Conservation (phyloP, 2,329 filamentous ascomycete genomes). For the Fusarium beomiforme region DNA sequence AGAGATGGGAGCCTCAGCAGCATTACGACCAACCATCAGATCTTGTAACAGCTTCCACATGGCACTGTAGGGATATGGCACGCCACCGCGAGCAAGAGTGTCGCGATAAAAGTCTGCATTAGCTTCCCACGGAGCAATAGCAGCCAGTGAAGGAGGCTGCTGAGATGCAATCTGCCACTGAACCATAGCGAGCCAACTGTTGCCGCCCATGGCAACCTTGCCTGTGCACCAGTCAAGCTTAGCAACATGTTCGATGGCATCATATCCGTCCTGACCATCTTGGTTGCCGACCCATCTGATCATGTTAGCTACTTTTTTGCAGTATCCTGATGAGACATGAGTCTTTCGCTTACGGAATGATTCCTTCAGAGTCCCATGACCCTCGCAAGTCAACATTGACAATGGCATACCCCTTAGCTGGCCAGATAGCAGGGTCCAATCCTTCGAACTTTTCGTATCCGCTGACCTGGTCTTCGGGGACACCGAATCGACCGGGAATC, state of each 20-base stretch:
- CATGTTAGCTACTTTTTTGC: neutral
- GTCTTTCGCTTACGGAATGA: neutral
- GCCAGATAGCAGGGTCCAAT: neutral
- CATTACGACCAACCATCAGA: neutral
- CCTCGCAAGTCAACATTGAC: conserved; percentile 1
- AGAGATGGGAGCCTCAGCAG: neutral
- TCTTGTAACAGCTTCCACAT: neutral
- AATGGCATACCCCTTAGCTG: neutral
- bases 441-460: conserved; percentile 10
- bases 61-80: neutral
- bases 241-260: neutral
- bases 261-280: neutral
- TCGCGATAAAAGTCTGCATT: neutral
- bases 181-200: neutral
- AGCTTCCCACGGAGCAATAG: neutral
- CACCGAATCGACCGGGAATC: conserved; percentile 3
- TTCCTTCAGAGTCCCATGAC: neutral
- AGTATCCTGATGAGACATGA: no score
- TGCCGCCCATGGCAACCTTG: neutral
- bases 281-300: neutral
- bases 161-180: conserved; percentile 1
- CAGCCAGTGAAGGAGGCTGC: neutral
- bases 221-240: neutral
- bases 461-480: neutral
- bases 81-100: neutral